Percentiles rank a stretch among this genome's conserved stretches.
These are phyloP conservation scores for Thinopyrum elongatum DNA, from an alignment of 176 grass and related monocot genomes.

Conservation along the genomic window DNA sequence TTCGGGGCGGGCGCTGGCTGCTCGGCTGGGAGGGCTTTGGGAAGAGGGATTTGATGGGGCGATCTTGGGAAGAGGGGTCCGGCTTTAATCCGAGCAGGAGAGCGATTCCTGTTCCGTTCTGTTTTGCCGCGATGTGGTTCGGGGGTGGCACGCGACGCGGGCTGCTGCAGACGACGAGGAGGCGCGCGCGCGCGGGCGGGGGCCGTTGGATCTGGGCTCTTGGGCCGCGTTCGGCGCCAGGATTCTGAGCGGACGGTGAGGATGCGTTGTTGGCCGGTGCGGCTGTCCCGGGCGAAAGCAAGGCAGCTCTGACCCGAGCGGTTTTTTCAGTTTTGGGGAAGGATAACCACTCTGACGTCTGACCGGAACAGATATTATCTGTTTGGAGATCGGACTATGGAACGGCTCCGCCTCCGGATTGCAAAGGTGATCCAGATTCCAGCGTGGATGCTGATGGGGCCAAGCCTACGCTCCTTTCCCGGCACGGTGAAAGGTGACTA, in stretches of 20 bases:
- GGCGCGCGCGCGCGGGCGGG: background rate
- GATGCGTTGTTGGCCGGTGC: background rate
- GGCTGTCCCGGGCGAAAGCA: background rate
- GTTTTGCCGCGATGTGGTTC: background rate
- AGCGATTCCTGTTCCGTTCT: background rate
- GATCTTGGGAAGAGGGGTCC: background rate
- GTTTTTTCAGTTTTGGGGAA: background rate
- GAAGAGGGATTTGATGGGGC: background rate
- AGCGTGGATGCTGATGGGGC: too few species aligned
- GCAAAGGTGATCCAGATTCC: background rate
- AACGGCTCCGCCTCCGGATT: background rate
- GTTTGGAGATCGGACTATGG: background rate
- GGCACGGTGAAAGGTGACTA: too few species aligned
- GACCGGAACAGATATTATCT: background rate
- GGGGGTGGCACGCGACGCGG: slow-evolving; percentile 3
- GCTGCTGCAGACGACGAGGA: background rate
- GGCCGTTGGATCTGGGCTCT: background rate
- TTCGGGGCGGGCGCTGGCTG: background rate
- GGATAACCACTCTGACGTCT: background rate
- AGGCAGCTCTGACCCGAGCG: background rate
- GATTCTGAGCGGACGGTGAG: background rate
- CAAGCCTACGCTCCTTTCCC: too few species aligned
- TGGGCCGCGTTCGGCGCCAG: background rate
- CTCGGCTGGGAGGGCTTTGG: background rate
- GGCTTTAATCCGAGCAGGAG: background rate